A percentile compares a stretch with the other conserved stretches of the same genome.
Conservation (phyloP, 2,329 filamentous ascomycete species). For the Cordyceps cicadae region DNA sequence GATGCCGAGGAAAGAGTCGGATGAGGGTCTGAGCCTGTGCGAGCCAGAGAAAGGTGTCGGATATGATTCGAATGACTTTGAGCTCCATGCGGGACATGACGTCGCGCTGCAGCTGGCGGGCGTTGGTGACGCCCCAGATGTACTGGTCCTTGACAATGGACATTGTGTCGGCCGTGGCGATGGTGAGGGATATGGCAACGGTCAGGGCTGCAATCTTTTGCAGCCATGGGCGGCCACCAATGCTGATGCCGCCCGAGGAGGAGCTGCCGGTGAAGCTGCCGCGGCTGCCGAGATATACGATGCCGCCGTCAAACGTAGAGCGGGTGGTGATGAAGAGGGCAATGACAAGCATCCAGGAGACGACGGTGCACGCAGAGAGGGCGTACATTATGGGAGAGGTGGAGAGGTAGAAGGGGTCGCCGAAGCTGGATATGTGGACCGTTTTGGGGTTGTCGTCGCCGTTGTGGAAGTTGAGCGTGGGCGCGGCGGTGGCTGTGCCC, state of each 20-base stretch:
- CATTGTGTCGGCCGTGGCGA: constrained; percentile 89
- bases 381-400: constrained; percentile 90
- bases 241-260: constrained; percentile 67
- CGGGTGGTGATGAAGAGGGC: constrained; percentile 93
- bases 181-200: constrained; percentile 77
- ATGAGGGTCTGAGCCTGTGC: constrained; percentile 96
- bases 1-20: constrained; percentile 87
- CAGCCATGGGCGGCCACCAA: constrained; percentile 87
- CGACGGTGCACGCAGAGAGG: constrained; percentile 81
- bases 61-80: constrained; percentile 84
- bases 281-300: constrained; percentile 69
- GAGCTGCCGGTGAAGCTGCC: constrained; percentile 83
- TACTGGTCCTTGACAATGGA: constrained; percentile 78
- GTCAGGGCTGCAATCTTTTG: constrained; percentile 73
- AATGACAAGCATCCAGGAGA: constrained; percentile 85
- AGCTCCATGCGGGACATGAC: constrained; percentile 82
- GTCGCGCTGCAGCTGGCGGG: constrained; percentile 61
- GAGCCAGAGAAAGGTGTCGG: constrained; percentile 93
- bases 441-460: constrained; percentile 17
- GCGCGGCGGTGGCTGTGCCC: constrained; percentile 15
- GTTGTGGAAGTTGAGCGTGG: constrained; percentile 18
- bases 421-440: constrained; percentile 53
- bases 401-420: constrained; percentile 87
- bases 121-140: constrained; percentile 68
- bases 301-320: constrained; percentile 80